Percentiles rank a stretch among this genome's conserved stretches.
Evolutionary conservation across 305 asterid species (phyloP).

Genomic region (Fraxinus angustifolia): DNA sequence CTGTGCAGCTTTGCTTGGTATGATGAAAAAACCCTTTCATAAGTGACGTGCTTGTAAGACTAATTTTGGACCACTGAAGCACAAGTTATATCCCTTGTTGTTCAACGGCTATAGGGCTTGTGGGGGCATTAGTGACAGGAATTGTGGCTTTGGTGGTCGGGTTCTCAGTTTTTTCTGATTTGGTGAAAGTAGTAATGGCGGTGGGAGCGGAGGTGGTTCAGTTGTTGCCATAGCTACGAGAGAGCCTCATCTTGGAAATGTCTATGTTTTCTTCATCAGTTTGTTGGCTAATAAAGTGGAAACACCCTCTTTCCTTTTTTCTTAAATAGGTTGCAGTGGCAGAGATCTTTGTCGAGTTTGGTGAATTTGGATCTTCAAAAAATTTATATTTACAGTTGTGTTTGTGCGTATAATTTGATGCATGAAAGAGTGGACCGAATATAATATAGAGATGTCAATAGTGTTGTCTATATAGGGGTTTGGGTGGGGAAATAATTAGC

Average conservation of each 20-base stretch:
- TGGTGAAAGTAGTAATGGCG: neutral
- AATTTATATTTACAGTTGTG: neutral
- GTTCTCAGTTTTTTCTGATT: neutral
- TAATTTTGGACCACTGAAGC: neutral
- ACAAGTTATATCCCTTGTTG: neutral
- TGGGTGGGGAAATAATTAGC: neutral
- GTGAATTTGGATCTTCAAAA: neutral
- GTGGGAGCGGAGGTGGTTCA: neutral
- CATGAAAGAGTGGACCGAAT: neutral
- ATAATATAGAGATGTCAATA: neutral
- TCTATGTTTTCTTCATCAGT: neutral
- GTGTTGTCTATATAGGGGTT: neutral
- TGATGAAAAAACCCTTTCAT: neutral
- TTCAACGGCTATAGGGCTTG: neutral
- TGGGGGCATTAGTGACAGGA: neutral
- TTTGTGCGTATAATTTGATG: neutral
- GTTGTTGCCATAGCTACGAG: neutral
- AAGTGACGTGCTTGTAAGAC: neutral
- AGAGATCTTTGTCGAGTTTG: neutral
- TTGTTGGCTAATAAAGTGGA: neutral
- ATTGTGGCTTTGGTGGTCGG: neutral
- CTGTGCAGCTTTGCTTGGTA: neutral
- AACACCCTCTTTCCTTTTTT: neutral
- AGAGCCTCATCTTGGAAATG: neutral
- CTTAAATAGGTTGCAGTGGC: neutral